Evolutionary conservation across 495 filamentous ascomycete genomes (phyloP).

Genomic region (Viridothelium virens): DNA sequence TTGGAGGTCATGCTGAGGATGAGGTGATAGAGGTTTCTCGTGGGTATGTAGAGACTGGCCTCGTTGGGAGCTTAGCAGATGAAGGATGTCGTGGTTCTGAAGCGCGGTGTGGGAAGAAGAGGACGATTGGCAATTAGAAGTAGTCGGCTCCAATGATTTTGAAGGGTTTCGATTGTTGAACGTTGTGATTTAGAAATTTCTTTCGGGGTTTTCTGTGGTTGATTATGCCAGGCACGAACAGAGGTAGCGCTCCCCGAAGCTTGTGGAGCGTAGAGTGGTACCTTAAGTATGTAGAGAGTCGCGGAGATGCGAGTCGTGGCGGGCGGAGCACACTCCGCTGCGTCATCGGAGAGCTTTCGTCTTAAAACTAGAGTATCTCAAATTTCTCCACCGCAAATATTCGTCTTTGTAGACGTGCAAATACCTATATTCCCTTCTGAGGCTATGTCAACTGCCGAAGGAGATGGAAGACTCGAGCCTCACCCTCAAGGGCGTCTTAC

Average conservation of each 20-base stretch:
- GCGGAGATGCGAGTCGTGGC: neutral
- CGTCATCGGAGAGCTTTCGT: neutral
- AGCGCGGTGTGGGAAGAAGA: neutral
- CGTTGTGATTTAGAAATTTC: too few species aligned
- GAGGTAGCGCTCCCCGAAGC: neutral
- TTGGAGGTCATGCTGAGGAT: conserved; percentile 74
- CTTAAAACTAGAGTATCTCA: neutral
- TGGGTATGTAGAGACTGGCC: conserved; percentile 8
- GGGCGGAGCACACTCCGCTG: neutral
- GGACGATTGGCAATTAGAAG: neutral
- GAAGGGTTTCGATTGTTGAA: too few species aligned
- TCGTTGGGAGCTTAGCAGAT: neutral
- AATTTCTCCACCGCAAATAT: neutral
- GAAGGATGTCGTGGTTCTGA: neutral
- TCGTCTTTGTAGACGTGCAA: neutral
- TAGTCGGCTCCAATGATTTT: too few species aligned
- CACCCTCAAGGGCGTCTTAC: conserved; percentile 10
- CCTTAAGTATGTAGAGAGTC: neutral
- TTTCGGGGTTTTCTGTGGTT: too few species aligned
- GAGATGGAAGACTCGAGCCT: neutral
- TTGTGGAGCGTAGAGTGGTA: neutral
- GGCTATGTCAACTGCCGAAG: conserved; percentile 9
- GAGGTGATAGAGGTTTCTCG: conserved; percentile 12
- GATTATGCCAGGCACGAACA: too few species aligned
- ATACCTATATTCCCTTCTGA: neutral